Conservation (phyloP, 345 rosid species). For the Eutrema yunnanense region DNA sequence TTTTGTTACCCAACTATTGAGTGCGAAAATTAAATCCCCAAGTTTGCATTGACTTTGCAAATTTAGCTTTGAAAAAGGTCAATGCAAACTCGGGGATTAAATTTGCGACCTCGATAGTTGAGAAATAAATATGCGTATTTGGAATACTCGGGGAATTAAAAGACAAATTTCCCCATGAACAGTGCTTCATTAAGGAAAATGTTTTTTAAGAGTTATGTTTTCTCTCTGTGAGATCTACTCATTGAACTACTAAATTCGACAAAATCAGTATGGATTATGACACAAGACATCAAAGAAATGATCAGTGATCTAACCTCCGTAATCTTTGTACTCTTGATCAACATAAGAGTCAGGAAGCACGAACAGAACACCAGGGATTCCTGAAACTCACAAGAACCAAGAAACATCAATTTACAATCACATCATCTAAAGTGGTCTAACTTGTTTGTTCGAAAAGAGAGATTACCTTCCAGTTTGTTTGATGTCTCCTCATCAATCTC, state of each 20-base stretch:
- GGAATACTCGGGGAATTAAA: too few species aligned
- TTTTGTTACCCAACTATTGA: too few species aligned
- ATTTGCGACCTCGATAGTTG: too few species aligned
- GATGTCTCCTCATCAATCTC: slow-evolving; percentile 89
- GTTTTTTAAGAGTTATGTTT: background rate
- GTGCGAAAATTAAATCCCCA: too few species aligned
- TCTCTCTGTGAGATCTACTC: background rate
- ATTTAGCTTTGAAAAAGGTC: too few species aligned
- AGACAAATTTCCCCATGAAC: too few species aligned
- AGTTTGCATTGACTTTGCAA: too few species aligned
- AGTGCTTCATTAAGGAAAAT: background rate
- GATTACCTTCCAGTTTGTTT: slow-evolving; percentile 70
- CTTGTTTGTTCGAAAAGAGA: background rate
- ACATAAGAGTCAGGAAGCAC: slow-evolving; percentile 87
- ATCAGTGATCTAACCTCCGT: slow-evolving; percentile 54
- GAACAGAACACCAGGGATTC: slow-evolving; percentile 73
- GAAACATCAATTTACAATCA: background rate
- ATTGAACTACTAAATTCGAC: background rate
- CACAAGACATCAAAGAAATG: background rate
- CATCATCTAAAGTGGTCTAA: background rate
- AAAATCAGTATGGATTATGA: background rate
- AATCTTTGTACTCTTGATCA: slow-evolving; percentile 72
- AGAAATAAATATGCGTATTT: too few species aligned
- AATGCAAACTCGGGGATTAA: too few species aligned
- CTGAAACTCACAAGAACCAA: slow-evolving; percentile 26